These are phyloP conservation scores for Cercospora sp. DNA, from an alignment of 2,329 filamentous ascomycete species.

Conservation along the genomic window DNA sequence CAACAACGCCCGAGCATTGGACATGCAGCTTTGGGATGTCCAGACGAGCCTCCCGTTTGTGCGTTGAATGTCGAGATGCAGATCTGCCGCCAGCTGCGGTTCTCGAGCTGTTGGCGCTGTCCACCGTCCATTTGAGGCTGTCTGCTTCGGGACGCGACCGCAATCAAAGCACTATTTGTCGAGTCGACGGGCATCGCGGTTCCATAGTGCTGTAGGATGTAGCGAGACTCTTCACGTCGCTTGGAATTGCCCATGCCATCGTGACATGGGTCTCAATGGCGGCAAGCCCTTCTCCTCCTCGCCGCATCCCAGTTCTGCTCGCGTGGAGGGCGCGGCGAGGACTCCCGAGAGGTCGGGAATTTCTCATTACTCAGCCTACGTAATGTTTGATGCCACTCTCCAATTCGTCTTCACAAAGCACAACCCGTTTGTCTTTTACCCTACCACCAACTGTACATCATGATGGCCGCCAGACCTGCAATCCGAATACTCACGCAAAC, in stretches of 20 bases:
- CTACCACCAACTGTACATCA: background rate
- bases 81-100: background rate
- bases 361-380: slow-evolving; percentile 3
- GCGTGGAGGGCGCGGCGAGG: background rate
- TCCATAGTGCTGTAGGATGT: background rate
- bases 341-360: background rate
- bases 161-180: background rate
- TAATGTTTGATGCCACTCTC: background rate
- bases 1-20: background rate
- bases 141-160: background rate
- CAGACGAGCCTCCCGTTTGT: background rate
- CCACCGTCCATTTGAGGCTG: background rate
- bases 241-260: background rate
- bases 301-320: too few species aligned
- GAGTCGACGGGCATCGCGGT: background rate
- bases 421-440: background rate
- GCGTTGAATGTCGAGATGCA: background rate
- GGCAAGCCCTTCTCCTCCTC: too few species aligned
- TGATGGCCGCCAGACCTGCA: slow-evolving; percentile 4
- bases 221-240: background rate
- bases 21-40: background rate
- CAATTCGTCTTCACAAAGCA: background rate
- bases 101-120: background rate
- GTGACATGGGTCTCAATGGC: background rate
- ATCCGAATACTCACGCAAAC: slow-evolving; percentile 3